Percentiles rank a stretch among this genome's conserved stretches.
Evolutionary conservation across 2,329 filamentous ascomycete species (phyloP).

Genomic region (Didymella pomorum): DNA sequence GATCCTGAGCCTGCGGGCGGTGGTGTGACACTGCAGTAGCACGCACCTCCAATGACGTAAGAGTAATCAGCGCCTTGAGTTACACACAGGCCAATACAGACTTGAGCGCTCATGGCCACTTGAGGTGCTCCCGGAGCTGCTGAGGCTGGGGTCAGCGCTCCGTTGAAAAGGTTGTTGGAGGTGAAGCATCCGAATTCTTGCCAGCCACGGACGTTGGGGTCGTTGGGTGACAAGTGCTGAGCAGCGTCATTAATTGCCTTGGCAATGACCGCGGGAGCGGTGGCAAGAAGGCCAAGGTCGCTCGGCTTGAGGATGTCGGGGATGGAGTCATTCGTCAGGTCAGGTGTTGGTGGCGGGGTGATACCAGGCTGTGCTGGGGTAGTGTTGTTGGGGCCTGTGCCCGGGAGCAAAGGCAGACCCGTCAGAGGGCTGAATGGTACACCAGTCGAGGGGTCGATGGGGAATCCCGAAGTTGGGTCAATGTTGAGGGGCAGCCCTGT

Average conservation of each 20-base stretch:
- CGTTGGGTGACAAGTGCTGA: slow-evolving; percentile 5
- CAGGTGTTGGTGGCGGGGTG: neutral
- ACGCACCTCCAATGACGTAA: neutral
- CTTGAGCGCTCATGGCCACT: neutral
- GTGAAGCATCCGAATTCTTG: slow-evolving; percentile 9
- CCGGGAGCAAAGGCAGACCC: neutral
- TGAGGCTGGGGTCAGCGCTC: neutral
- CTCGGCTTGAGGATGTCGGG: neutral
- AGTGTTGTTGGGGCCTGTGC: neutral
- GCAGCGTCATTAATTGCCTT: slow-evolving; percentile 5
- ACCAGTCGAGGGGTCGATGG: neutral
- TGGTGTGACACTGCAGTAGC: slow-evolving; percentile 1
- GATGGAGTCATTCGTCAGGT: neutral
- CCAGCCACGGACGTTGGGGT: slow-evolving; percentile 4
- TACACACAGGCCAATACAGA: slow-evolving; percentile 2
- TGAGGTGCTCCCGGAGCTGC: too few species aligned
- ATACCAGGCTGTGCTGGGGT: neutral
- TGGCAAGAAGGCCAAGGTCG: neutral
- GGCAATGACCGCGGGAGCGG: neutral
- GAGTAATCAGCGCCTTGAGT: neutral
- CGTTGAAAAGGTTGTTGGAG: neutral
- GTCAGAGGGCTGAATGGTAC: neutral
- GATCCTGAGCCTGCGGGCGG: neutral
- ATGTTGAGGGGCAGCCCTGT: neutral
- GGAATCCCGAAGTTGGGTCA: neutral